These are phyloP conservation scores for Hyaloscypha variabilis DNA, from an alignment of 495 filamentous ascomycete species.

Conservation along the genomic window DNA sequence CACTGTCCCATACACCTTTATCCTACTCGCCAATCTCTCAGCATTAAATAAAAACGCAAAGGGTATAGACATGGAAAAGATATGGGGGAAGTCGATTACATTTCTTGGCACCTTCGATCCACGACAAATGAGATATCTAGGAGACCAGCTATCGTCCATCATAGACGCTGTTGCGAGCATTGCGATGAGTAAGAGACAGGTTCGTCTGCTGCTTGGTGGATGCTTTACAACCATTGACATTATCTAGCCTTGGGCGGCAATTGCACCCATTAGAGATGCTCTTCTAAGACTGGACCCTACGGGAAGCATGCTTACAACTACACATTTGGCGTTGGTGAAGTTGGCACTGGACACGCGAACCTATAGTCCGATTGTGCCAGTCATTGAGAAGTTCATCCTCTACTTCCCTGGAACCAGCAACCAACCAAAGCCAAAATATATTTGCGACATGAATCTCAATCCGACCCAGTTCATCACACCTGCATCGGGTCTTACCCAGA, in stretches of 20 bases:
- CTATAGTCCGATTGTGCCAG: slow-evolving; percentile 59
- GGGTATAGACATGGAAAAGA: slow-evolving; percentile 15
- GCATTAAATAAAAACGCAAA: slow-evolving; percentile 22
- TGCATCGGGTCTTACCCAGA: slow-evolving; percentile 57
- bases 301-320: slow-evolving; percentile 69
- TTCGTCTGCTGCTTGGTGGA: slow-evolving; percentile 29
- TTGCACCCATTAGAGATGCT: slow-evolving; percentile 62
- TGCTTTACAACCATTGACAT: neutral
- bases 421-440: slow-evolving; percentile 33
- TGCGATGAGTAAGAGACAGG: slow-evolving; percentile 46
- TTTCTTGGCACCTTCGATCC: slow-evolving; percentile 60
- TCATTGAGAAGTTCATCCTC: slow-evolving; percentile 69
- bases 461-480: slow-evolving; percentile 53
- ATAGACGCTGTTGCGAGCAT: slow-evolving; percentile 48
- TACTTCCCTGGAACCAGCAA: slow-evolving; percentile 56
- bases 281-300: slow-evolving; percentile 74
- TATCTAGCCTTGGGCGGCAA: slow-evolving; percentile 43
- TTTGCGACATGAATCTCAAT: slow-evolving; percentile 28
- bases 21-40: slow-evolving; percentile 28
- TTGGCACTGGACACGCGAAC: slow-evolving; percentile 59
- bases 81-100: slow-evolving; percentile 50
- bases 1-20: slow-evolving; percentile 31
- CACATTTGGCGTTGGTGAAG: slow-evolving; percentile 62
- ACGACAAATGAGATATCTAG: slow-evolving; percentile 61
- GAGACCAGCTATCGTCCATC: slow-evolving; percentile 53